Percentiles rank a stretch among this genome's conserved stretches.
Evolutionary conservation across 2,329 filamentous ascomycete species (phyloP).

Genomic region (Aspergillus sp.): DNA sequence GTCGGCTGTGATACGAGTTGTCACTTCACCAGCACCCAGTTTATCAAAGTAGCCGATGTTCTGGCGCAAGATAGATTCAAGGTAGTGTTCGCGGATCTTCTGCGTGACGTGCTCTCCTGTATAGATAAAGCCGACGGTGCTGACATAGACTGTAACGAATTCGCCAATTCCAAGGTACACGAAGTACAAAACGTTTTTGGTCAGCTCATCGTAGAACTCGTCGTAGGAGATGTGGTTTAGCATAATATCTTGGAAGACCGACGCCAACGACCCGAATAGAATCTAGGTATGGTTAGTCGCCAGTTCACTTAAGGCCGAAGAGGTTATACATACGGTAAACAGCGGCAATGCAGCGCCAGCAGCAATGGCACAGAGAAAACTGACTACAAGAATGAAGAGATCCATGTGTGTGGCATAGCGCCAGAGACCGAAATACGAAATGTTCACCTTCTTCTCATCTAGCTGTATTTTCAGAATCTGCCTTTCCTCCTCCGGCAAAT

Average conservation of each 20-base stretch:
- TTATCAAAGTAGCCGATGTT: slow-evolving; percentile 96
- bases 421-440: slow-evolving; percentile 69
- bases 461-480: slow-evolving; percentile 71
- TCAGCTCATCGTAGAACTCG: slow-evolving; percentile 65
- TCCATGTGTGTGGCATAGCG: slow-evolving; percentile 72
- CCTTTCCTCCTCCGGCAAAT: slow-evolving; percentile 69
- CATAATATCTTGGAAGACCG: slow-evolving; percentile 70
- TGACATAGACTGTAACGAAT: slow-evolving; percentile 76
- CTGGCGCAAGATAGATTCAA: slow-evolving; percentile 80
- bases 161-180: slow-evolving; percentile 82
- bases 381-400: slow-evolving; percentile 64
- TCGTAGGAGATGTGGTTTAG: slow-evolving; percentile 52
- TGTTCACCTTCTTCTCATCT: slow-evolving; percentile 64
- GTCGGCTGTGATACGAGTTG: slow-evolving; percentile 90
- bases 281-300: slow-evolving; percentile 40
- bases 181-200: slow-evolving; percentile 75
- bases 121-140: slow-evolving; percentile 89
- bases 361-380: slow-evolving; percentile 67
- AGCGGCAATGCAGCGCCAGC: slow-evolving; percentile 76
- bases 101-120: slow-evolving; percentile 77
- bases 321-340: slow-evolving; percentile 65
- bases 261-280: slow-evolving; percentile 76
- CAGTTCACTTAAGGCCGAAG: not conserved
- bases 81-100: slow-evolving; percentile 81
- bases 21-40: slow-evolving; percentile 88